These are phyloP conservation scores for Xanthoceras sorbifolium DNA, from an alignment of 345 rosid species.

Conservation along the genomic window DNA sequence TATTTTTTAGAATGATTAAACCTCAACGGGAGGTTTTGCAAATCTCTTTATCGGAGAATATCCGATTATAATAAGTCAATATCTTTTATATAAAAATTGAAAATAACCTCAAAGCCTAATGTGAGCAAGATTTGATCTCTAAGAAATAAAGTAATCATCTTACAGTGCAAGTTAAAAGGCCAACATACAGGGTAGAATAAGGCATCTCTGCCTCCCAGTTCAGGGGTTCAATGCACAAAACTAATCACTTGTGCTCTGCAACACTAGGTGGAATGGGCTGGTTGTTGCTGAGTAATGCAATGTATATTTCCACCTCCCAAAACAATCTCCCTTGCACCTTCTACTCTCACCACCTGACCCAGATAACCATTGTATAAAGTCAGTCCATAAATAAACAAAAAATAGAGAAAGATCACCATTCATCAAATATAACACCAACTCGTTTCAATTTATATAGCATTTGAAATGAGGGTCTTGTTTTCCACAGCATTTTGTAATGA, in stretches of 20 bases:
- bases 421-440: conserved; percentile 1
- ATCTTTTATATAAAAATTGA: too few relatives aligned
- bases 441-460: neutral
- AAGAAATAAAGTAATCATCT: neutral
- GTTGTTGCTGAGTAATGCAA: conserved; percentile 94
- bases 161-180: neutral
- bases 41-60: too few relatives aligned
- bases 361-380: neutral
- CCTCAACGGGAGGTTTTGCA: too few relatives aligned
- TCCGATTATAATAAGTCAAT: too few relatives aligned
- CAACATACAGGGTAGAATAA: neutral
- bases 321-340: conserved; percentile 85
- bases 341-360: conserved; percentile 65
- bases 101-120: too few relatives aligned
- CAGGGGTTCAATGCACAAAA: neutral
- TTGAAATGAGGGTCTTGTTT: neutral
- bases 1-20: too few relatives aligned
- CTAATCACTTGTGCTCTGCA: neutral
- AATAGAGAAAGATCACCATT: neutral
- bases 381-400: neutral
- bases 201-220: neutral
- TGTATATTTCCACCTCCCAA: conserved; percentile 93
- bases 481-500: neutral
- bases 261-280: conserved; percentile 36
- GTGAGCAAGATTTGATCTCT: neutral